A percentile compares a stretch with the other conserved stretches of the same genome.
Evolutionary conservation across 179 eudicot species (phyloP).

Genomic region (Nepenthes alata): DNA sequence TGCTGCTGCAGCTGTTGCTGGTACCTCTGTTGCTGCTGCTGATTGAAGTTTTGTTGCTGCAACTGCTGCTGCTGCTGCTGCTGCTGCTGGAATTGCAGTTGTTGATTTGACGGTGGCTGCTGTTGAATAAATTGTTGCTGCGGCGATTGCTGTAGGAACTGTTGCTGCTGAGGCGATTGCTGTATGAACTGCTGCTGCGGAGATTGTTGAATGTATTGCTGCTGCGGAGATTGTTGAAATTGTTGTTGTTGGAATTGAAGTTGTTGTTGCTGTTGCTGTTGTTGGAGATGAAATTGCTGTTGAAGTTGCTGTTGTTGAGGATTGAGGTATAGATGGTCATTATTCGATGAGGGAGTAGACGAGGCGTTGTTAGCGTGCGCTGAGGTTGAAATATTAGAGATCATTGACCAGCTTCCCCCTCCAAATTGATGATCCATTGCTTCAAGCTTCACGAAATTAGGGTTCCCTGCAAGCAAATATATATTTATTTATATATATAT

Average conservation of each 20-base stretch:
- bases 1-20: conserved; percentile 28
- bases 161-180: conserved; percentile 10
- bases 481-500: background rate
- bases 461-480: no score
- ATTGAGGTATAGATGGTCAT: conserved; percentile 32
- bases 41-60: conserved; percentile 16
- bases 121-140: conserved; percentile 12
- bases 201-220: conserved; percentile 12
- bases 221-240: conserved; percentile 9
- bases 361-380: conserved; percentile 27
- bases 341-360: conserved; percentile 16
- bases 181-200: conserved; percentile 17
- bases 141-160: conserved; percentile 10
- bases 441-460: background rate
- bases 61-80: conserved; percentile 19
- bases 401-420: conserved; percentile 56
- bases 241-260: conserved; percentile 12
- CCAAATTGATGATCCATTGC: conserved; percentile 14
- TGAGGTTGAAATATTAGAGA: conserved; percentile 32
- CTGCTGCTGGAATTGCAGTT: conserved; percentile 26
- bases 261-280: conserved; percentile 16
- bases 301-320: conserved; percentile 7
- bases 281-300: conserved; percentile 6
- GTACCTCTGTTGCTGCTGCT: conserved; percentile 18
- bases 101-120: conserved; percentile 11